A percentile compares a stretch with the other conserved stretches of the same genome.
These are phyloP conservation scores for Xylariaceae sp. DNA, from an alignment of 2,329 filamentous ascomycete genomes.

Conservation along the genomic window DNA sequence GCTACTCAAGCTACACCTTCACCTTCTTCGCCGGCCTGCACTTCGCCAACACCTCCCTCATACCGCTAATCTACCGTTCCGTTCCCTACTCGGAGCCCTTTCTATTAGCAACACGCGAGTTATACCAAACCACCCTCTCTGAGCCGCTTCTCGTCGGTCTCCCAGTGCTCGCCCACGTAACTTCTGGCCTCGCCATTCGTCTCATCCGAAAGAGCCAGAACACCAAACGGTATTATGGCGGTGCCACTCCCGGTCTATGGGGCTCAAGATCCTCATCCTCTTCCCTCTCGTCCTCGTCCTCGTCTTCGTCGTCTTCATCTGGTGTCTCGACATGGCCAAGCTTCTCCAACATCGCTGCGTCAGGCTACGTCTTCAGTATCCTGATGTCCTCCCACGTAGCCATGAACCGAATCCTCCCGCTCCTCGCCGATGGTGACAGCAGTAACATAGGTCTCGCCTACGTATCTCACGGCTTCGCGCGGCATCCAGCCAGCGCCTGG, in stretches of 20 bases:
- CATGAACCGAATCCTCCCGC: slow-evolving; percentile 71
- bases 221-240: slow-evolving; percentile 74
- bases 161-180: slow-evolving; percentile 71
- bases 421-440: slow-evolving; percentile 75
- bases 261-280: slow-evolving; percentile 22
- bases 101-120: slow-evolving; percentile 83
- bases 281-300: slow-evolving; percentile 25
- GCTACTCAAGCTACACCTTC: slow-evolving; percentile 85
- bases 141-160: slow-evolving; percentile 77
- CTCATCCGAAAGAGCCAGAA: slow-evolving; percentile 70
- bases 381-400: slow-evolving; percentile 68
- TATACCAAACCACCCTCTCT: slow-evolving; percentile 79
- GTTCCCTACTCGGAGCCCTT: slow-evolving; percentile 75
- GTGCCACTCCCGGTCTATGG: slow-evolving; percentile 53
- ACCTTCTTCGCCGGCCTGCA: slow-evolving; percentile 73
- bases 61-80: slow-evolving; percentile 70
- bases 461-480: slow-evolving; percentile 79
- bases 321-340: slow-evolving; percentile 61
- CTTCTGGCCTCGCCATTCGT: slow-evolving; percentile 72
- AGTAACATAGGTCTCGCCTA: slow-evolving; percentile 82
- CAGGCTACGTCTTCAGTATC: slow-evolving; percentile 67
- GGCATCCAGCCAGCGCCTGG: slow-evolving; percentile 57
- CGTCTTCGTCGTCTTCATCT: slow-evolving; percentile 18
- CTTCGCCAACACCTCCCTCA: slow-evolving; percentile 74
- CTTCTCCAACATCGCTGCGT: slow-evolving; percentile 63